phyloP scores from a whole-genome alignment of 1,139 yeast genomes.

The Taphrina communis region DNA sequence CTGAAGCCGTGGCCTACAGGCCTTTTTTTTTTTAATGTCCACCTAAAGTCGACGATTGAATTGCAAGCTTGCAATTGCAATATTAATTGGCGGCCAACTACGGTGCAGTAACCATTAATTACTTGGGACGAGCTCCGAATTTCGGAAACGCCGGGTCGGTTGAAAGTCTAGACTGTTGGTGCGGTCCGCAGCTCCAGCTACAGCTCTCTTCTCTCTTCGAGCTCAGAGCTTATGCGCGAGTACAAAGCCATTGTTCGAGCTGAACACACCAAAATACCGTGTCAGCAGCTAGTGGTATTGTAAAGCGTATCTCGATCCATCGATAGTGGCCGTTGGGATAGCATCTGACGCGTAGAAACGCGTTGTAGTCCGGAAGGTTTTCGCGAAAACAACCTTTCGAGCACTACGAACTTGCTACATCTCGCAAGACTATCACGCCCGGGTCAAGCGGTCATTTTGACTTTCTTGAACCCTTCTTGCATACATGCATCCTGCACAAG shows the following conservation, averaged over 20 bases:
- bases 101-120: not conserved
- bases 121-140: constrained; percentile 14
- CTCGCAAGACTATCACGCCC: not conserved
- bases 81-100: too few species aligned
- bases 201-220: constrained; percentile 3
- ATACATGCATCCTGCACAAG: constrained; percentile 12
- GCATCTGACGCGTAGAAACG: constrained; percentile 10
- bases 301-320: not conserved
- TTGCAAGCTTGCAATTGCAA: too few species aligned
- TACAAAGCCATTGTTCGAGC: not conserved
- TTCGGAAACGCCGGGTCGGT: constrained; percentile 11
- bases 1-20: too few species aligned
- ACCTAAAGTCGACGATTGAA: too few species aligned
- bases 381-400: not conserved
- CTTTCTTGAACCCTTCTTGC: not conserved
- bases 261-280: not conserved
- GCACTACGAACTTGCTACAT: not conserved
- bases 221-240: constrained; percentile 5
- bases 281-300: not conserved
- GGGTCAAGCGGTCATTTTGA: not conserved
- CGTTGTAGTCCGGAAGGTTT: not conserved
- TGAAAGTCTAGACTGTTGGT: constrained; percentile 14
- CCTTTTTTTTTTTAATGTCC: too few species aligned
- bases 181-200: constrained; percentile 8
- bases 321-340: not conserved